Evolutionary conservation across 306 rosid genomes (phyloP).

Genomic region (Ziziphus jujuba): DNA sequence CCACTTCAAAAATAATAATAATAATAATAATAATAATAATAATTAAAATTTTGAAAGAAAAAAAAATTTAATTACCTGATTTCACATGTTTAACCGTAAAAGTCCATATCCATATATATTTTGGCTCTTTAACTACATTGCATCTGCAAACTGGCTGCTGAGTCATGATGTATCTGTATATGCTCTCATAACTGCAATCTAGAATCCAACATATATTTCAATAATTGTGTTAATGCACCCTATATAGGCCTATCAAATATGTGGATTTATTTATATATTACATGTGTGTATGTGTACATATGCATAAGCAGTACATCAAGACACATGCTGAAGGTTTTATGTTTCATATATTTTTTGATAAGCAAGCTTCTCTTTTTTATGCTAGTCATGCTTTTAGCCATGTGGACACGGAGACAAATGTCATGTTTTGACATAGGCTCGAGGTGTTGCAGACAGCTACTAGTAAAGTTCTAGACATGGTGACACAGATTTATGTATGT

Average conservation of each 20-base stretch:
- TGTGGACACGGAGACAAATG: neutral
- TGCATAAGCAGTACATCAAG: neutral
- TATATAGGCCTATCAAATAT: too few relatives aligned
- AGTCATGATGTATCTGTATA: neutral
- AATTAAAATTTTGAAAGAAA: too few relatives aligned
- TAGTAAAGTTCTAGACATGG: neutral
- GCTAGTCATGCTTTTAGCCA: neutral
- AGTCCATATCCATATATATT: too few relatives aligned
- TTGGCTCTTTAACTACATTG: too few relatives aligned
- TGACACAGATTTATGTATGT: neutral
- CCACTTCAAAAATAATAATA: too few relatives aligned
- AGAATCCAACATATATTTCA: too few relatives aligned
- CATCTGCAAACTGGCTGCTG: neutral
- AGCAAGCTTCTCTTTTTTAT: neutral
- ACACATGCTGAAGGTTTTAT: neutral
- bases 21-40: too few relatives aligned
- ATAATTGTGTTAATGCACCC: too few relatives aligned
- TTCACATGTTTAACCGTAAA: too few relatives aligned
- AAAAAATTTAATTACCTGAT: too few relatives aligned
- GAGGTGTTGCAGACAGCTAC: neutral
- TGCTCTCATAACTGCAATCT: neutral
- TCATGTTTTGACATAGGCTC: neutral
- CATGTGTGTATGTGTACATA: too few relatives aligned
- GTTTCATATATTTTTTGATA: neutral
- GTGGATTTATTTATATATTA: too few relatives aligned